Percentiles rank a stretch among this genome's conserved stretches.
Conservation (phyloP, 306 rosid genomes). For the Acmispon strigosus region DNA sequence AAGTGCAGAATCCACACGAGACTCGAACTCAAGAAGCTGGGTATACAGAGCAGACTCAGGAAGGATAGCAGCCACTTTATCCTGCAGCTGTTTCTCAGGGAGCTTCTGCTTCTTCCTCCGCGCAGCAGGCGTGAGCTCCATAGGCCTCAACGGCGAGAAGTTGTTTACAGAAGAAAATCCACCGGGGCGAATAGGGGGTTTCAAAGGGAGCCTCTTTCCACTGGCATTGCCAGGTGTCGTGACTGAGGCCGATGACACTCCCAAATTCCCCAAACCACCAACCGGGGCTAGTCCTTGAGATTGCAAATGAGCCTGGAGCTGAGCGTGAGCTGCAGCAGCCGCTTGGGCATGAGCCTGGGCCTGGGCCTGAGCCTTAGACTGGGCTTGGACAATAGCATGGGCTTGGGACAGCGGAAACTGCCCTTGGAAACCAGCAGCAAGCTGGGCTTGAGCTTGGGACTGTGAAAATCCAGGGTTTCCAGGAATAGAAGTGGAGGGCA, state of each 20-base stretch:
- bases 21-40: constrained; percentile 94
- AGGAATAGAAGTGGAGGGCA: constrained; percentile 48
- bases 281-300: constrained; percentile 77
- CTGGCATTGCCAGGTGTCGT: constrained; percentile 48
- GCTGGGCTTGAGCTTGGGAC: constrained; percentile 64
- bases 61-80: constrained; percentile 78
- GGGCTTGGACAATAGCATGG: constrained; percentile 93
- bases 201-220: constrained; percentile 59
- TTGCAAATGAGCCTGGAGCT: constrained; percentile 89
- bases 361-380: constrained; percentile 66
- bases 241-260: constrained; percentile 40
- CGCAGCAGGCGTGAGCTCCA: constrained; percentile 75
- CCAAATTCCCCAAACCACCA: constrained; percentile 56
- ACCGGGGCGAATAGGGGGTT: constrained; percentile 84
- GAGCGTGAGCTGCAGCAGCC: constrained; percentile 70
- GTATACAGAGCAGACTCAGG: constrained; percentile 92
- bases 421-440: constrained; percentile 66
- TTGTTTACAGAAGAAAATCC: constrained; percentile 52
- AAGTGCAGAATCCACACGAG: constrained; percentile 89
- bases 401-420: constrained; percentile 85
- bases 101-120: constrained; percentile 93
- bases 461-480: constrained; percentile 59
- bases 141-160: constrained; percentile 59
- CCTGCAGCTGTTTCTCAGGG: constrained; percentile 91
- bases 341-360: constrained; percentile 67